Base-by-base conservation (phyloP, 2,329 filamentous ascomycete species). In the Cordyceps cateniannulata region DNA sequence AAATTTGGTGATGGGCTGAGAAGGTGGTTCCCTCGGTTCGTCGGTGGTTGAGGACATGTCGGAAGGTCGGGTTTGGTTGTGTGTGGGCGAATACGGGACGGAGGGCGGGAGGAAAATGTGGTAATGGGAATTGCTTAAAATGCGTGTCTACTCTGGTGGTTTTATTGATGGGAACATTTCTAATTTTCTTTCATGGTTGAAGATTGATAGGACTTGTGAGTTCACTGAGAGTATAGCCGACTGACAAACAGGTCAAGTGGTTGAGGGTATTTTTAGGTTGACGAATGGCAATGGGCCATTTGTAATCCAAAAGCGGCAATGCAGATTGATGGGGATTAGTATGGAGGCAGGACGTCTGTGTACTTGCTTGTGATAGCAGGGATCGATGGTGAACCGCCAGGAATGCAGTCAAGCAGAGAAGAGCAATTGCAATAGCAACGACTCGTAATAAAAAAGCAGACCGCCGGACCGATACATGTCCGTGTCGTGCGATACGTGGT, bases 281-380 rank as follows among this genome's bases (percentile, higher is more conserved):
- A 29, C 58, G 58, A 60, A 60, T 60, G 20, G 47, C 12, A 40
- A n/a, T 42, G 12, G 40, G 50, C 58, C 58, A 66, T 68, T 67
- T 64, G 65, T 66, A 66, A 69, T 60, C 20, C 58, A 53, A 38
- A 53, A 60, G 58, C 58, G 49, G 42, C 58, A 48, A 60, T 53
- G 27, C 20, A 58, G 58, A 53, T 45, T 4, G 42, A 22, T 42
- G 42, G 42, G n/a, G 16, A 42, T n/a, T n/a, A n/a, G n/a, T n/a
- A n/a, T n/a, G n/a, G n/a, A 42, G 38, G 5, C 14, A 14, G 38
- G 38, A 12, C 10, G 10, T 9, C 1, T 12, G 32, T 12, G 14
- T 14, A 35, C 8, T 12, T 35, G 9, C 12, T 8, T n/a, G 16
- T 6, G 38, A 16, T n/a, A n/a, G 4, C 16, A n/a, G 18, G 14